Evolutionary conservation across 192 early-diverging fungal species (phyloP).

Genomic region (Coemansia sp.): DNA sequence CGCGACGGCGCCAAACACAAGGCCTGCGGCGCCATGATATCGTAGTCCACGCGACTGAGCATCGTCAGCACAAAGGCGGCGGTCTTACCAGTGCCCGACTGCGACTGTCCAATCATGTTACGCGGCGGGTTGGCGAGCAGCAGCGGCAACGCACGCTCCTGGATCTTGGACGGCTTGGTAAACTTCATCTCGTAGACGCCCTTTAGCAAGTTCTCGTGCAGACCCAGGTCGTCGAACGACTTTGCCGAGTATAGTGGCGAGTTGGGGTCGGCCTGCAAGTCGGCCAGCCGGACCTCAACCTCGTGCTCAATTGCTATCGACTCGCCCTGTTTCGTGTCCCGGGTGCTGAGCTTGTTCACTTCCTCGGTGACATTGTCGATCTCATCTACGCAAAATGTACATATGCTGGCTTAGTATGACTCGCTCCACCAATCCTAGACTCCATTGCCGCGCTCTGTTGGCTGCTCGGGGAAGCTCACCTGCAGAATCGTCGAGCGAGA

Average conservation of each 20-base stretch:
- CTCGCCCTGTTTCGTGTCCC: neutral
- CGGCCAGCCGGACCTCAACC: conserved; percentile 61
- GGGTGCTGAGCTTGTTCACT: conserved; percentile 14
- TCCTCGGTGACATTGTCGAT: conserved; percentile 18
- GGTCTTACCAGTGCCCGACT: conserved; percentile 97
- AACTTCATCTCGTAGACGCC: conserved; percentile 94
- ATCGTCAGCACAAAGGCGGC: conserved; percentile 94
- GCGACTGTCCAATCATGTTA: conserved; percentile 98
- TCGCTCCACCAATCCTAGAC: neutral
- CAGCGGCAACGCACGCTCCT: conserved; percentile 89
- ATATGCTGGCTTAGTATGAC: neutral
- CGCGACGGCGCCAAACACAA: conserved; percentile 89
- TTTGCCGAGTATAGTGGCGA: conserved; percentile 77
- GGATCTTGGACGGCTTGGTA: conserved; percentile 91
- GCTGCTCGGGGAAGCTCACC: neutral
- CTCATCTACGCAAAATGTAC: conserved; percentile 22
- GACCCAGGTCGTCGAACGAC: conserved; percentile 71
- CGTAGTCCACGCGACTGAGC: conserved; percentile 79
- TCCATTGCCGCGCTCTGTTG: neutral
- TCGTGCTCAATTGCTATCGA: conserved; percentile 31
- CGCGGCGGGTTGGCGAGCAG: conserved; percentile 80
- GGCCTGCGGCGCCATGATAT: conserved; percentile 68
- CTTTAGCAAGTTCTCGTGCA: conserved; percentile 80
- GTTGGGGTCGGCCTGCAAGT: conserved; percentile 66
- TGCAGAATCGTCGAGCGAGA: conserved; percentile 32